Evolutionary conservation across 2,329 filamentous ascomycete genomes (phyloP), one percentile per base, ranked within the genome.

Genomic region (Fusarium pininemorale): DNA sequence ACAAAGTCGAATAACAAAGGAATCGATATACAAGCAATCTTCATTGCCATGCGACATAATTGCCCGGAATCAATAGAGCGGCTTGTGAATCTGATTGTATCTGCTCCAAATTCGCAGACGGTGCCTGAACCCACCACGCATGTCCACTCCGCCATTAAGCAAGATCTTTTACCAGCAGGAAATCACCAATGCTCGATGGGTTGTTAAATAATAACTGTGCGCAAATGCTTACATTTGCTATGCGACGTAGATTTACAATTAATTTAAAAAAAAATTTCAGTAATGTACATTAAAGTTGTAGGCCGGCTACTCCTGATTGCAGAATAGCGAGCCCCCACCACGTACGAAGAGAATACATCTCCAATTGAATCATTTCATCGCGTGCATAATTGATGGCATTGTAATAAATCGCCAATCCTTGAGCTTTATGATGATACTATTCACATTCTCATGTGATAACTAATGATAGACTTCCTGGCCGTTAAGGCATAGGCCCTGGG

Each of bases 191-290:
- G 9, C 8, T 6, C 2, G 6, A 24, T 6, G 6, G 22, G 2
- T 10, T 30, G 0, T 35, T 6, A 0, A 13, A 35, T 2, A 35
- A 35, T n/a, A 16, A 51, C 13, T 4, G 13, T 1, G 10, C 4
- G 2, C 4, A 18, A 35, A 6, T 51, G 1, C 10, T 35, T 6
- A 24, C 3, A 7, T 35, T 51, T 2, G 6, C 16, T 3, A 24
- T 24, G 48, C 30, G 48, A 51, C 14, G 6, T 15, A 7, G 6
- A 7, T 2, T 35, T 0, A 0, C 20, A n/a, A 7, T 42, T n/a
- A 18, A 7, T 24, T 24, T 24, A 4, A 24, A 24, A 24, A 24
- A 24, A 24, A 24, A 24, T 13, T 8, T 5, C 3, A 16, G 30
- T 16, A 12, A 35, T 13, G 9, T 32, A 32, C 32, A 3, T 32